These are phyloP conservation scores for Limnanthes douglasii DNA, from an alignment of 345 rosid species.

Conservation along the genomic window DNA sequence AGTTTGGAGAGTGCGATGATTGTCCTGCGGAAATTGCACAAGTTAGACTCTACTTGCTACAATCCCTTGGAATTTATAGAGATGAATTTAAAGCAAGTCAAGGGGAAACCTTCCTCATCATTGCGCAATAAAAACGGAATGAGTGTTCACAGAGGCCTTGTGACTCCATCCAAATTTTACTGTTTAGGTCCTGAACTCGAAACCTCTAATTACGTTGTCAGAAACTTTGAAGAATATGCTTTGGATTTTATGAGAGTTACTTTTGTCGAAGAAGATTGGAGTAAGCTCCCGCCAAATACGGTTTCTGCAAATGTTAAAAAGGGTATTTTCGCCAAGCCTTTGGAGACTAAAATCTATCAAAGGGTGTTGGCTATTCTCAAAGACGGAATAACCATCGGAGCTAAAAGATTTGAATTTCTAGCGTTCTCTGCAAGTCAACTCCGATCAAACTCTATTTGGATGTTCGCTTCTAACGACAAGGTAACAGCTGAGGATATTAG, in stretches of 20 bases:
- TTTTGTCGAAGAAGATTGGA: conserved; percentile 96
- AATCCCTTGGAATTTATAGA: conserved; percentile 45
- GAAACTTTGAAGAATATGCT: conserved; percentile 58
- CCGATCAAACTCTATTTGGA: conserved; percentile 84
- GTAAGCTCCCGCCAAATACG: conserved; percentile 52
- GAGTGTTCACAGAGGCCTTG: conserved; percentile 69
- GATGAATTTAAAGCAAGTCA: conserved; percentile 19
- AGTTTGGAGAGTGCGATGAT: conserved; percentile 26
- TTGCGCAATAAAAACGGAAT: conserved; percentile 35
- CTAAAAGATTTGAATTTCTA: conserved; percentile 63
- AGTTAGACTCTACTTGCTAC: conserved; percentile 42
- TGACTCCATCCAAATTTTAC: conserved; percentile 76
- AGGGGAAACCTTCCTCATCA: conserved; percentile 27
- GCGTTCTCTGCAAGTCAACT: conserved; percentile 96
- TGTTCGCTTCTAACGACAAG: conserved; percentile 86
- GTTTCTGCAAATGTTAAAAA: conserved; percentile 49
- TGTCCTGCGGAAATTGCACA: conserved; percentile 60
- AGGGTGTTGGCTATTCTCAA: conserved; percentile 58
- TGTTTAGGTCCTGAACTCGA: conserved; percentile 94
- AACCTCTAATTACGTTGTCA: conserved; percentile 70
- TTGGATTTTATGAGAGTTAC: conserved; percentile 77
- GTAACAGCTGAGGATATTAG: conserved; percentile 64
- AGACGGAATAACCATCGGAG: conserved; percentile 62
- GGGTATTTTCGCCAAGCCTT: conserved; percentile 56
- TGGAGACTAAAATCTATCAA: conserved; percentile 48